Base-by-base conservation (phyloP, 257 asterid species). In the Jaltomata sinuosa region DNA sequence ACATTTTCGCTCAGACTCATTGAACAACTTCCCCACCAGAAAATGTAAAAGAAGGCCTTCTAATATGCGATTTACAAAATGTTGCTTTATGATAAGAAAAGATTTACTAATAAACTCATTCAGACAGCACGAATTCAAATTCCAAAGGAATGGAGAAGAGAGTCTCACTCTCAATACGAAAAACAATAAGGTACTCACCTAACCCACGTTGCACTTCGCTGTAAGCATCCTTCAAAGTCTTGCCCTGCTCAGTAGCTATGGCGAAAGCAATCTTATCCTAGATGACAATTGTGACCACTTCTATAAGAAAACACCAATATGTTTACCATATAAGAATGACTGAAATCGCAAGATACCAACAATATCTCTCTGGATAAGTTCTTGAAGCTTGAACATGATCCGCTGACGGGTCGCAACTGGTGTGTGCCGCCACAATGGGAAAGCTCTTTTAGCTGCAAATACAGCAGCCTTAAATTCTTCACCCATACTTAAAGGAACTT, bases 131-230 rank as follows among this genome's bases (percentile, higher is more conserved):
- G 45, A 61, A 79, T 71, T 62, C 79, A 86, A 87, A 81, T 88
- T 83, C 81, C 87, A 85, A 79, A 79, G 14, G 61, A 62, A 68
- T 52, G 45, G 57, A 57, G 27, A 83, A 55, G 71, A 62, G 71
- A 27, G 38, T 29, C 38, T 32, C 11, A 6, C 38, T 61, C 2
- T 62, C 21, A 62, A 27, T 25, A 61, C 5, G 38, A 62, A 62
- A 27, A 25, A 62, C 38, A 5, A 62, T 5, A 62, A 27, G 40
- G 71, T 68, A 87, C 96, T 78, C 87, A 96, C 99, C 99, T 87
- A 94, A 89, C 53, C 99, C 99, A 69, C 97, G 92, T 87, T 94
- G 93, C 83, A 96, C 99, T 86, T 94, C 98, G 71, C 98, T 98
- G 83, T 94, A 97, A 31, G 99, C 98, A 81, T 92, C 99, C 89